Percentiles rank a stretch among this genome's conserved stretches.
Conservation (phyloP, 108 stramenopile species). For the Cylindrotheca closterium region DNA sequence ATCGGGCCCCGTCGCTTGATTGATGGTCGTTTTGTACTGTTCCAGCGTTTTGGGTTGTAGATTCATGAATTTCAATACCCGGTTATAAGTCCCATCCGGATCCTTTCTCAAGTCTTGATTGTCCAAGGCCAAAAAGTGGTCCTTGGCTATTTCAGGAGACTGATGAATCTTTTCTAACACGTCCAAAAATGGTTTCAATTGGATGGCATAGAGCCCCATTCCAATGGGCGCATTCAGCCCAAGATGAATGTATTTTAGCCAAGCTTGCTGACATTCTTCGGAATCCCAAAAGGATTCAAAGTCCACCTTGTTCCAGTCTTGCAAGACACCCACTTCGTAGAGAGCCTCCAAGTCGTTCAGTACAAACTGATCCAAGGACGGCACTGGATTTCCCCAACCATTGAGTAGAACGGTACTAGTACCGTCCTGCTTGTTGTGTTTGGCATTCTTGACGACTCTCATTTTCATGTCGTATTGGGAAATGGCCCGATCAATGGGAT, state of each 20-base stretch:
- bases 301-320: neutral
- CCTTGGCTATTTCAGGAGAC: neutral
- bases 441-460: neutral
- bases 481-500: constrained; percentile 86
- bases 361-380: constrained; percentile 18
- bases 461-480: constrained; percentile 85
- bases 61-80: constrained; percentile 1
- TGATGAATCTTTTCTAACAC: neutral
- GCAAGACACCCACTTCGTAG: constrained; percentile 38
- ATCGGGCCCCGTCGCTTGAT: neutral
- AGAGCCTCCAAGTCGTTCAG: constrained; percentile 45
- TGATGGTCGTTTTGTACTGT: constrained; percentile 7
- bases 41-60: neutral
- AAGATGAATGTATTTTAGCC: constrained; percentile 44
- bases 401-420: constrained; percentile 47
- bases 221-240: constrained; percentile 71
- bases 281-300: constrained; percentile 4
- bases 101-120: neutral
- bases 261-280: constrained; percentile 43
- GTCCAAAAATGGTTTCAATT: constrained; percentile 24
- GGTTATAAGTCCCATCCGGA: constrained; percentile 7
- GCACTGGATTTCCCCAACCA: constrained; percentile 49
- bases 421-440: constrained; percentile 39
- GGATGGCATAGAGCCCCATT: constrained; percentile 84
- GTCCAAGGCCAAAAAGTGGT: constrained; percentile 10